phyloP scores from a whole-genome alignment of 164 flowering plant genomes.

The Kalanchoe fedtschenkoi region DNA sequence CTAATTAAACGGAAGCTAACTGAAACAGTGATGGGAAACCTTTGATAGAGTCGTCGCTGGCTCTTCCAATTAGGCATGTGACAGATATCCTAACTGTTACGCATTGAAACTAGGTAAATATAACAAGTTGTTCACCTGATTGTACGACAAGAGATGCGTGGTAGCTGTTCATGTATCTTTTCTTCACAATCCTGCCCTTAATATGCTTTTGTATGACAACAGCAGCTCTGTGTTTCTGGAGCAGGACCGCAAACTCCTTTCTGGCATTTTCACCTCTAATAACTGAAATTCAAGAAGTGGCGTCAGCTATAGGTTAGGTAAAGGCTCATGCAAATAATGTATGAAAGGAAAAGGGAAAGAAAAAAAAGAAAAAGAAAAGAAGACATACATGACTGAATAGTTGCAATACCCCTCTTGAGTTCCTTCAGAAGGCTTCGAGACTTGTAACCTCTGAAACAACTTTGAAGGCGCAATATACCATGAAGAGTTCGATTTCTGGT shows the following conservation, averaged over 20 bases:
- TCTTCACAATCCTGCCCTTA: slow-evolving; percentile 37
- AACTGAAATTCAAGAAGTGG: slow-evolving; percentile 35
- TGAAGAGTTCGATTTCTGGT: slow-evolving; percentile 91
- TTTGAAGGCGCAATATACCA: slow-evolving; percentile 91
- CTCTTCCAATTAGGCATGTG: no score
- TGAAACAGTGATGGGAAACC: no score
- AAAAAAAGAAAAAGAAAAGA: slow-evolving; percentile 8
- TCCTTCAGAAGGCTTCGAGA: slow-evolving; percentile 60
- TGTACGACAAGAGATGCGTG: slow-evolving; percentile 65
- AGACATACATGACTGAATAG: slow-evolving; percentile 76
- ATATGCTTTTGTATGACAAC: slow-evolving; percentile 50
- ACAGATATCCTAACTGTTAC: background rate
- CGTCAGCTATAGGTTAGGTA: background rate
- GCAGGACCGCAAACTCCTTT: slow-evolving; percentile 36
- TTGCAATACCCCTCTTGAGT: slow-evolving; percentile 49
- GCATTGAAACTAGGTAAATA: background rate
- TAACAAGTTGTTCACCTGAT: slow-evolving; percentile 42
- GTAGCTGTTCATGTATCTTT: slow-evolving; percentile 22
- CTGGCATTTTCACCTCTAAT: slow-evolving; percentile 69
- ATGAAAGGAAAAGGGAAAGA: background rate
- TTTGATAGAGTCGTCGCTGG: no score
- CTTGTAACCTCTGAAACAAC: slow-evolving; percentile 90
- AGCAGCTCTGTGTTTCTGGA: slow-evolving; percentile 67
- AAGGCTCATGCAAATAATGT: background rate
- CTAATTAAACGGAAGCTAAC: no score